Base-by-base conservation (phyloP, 305 asterid species). In the Plantago lanceolata region DNA sequence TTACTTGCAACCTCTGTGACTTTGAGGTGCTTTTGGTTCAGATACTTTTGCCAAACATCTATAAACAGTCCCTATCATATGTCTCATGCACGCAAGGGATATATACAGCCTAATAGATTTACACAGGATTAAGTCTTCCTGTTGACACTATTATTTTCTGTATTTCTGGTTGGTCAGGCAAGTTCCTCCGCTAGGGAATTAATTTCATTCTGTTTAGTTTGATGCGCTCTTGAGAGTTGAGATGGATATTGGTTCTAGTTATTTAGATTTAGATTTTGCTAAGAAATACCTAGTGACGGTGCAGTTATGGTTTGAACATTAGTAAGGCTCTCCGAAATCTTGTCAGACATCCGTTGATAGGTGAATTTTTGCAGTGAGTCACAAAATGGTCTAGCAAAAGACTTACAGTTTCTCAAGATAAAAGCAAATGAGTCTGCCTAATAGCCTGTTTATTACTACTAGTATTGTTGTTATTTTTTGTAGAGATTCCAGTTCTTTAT, bases 301-400 rank as follows among this genome's bases (percentile, higher is more conserved):
- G 57, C 28, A 43, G 56, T 31, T 57, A 48, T 65, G 18, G 57
- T 52, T 6, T 52, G 24, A 12, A 20, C 15, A 19, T 52, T 12
- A 52, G 7, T 31, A 3, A 3, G n/a, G 24, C 19, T 60, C 52
- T 48, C 58, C 13, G 47, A 74, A 54, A 31, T 43, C 70, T 11
- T 47, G 64, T 58, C 20, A 29, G 65, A 71, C 8, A 63, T 59
- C 57, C 5, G 8, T 56, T 49, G 66, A 19, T 49, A 37, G 18
- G 17, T 52, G n/a, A n/a, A 61, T 57, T 19, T 68, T 59, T 65
- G 56, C 61, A 55, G 53, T 24, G 24, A 58, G 68, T 56, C 51
- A 66, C 45, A 43, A 26, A 60, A 48, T 45, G 48, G 15, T 33
- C 18, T 58, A 48, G 60, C 49, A 57, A 57, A 6, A 7, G 12